A percentile compares a stretch with the other conserved stretches of the same genome.
Evolutionary conservation across 192 early-diverging fungal species (phyloP).

Genomic region (Podila clonocystis): DNA sequence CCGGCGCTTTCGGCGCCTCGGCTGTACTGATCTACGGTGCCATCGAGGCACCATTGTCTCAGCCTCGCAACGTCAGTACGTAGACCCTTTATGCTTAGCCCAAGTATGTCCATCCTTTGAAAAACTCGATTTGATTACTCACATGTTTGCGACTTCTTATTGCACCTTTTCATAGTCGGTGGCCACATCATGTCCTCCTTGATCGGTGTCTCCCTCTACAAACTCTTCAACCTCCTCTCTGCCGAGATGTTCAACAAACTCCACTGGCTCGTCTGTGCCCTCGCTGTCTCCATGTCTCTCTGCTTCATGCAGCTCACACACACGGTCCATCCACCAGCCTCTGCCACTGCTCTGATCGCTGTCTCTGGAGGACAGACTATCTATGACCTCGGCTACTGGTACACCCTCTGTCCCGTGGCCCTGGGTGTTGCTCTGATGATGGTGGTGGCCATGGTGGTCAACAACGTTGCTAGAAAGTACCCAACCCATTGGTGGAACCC

Average conservation of each 20-base stretch:
- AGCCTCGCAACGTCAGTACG: conserved; percentile 63
- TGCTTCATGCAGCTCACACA: conserved; percentile 62
- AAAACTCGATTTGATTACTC: too few species aligned
- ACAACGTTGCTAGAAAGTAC: conserved; percentile 64
- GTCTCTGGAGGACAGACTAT: conserved; percentile 49
- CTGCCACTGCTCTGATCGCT: conserved; percentile 63
- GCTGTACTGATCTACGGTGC: conserved; percentile 70
- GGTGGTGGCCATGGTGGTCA: conserved; percentile 54
- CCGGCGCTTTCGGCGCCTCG: conserved; percentile 61
- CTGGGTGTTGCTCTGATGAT: conserved; percentile 58
- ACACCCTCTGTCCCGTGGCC: conserved; percentile 52
- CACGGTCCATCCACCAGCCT: conserved; percentile 64
- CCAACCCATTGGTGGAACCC: conserved; percentile 66
- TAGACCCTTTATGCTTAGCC: not conserved
- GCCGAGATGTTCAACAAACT: conserved; percentile 36
- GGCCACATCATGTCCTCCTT: conserved; percentile 59
- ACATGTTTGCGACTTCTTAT: conserved; percentile 1
- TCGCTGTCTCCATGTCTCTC: conserved; percentile 58
- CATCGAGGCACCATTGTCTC: conserved; percentile 67
- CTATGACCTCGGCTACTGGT: conserved; percentile 58
- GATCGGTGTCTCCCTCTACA: conserved; percentile 54
- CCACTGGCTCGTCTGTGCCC: conserved; percentile 61
- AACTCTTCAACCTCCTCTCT: conserved; percentile 51
- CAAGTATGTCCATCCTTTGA: too few species aligned
- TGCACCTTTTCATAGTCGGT: conserved; percentile 7